These are phyloP conservation scores for Tetrapyrgos nigripes DNA, from an alignment of 1,284 basidiomycete genomes.

Conservation along the genomic window DNA sequence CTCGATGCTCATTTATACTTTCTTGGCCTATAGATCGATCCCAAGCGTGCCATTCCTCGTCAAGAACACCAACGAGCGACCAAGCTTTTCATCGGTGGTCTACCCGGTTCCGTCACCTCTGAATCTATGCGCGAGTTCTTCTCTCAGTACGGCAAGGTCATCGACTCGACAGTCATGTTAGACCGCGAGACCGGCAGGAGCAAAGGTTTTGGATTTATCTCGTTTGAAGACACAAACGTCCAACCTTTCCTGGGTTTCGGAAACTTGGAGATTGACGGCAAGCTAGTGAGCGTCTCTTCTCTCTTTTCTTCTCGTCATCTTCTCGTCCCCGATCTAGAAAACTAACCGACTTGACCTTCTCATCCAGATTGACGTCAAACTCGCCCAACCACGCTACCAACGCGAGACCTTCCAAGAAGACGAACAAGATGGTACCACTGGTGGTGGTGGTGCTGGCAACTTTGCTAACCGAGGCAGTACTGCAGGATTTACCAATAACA, in stretches of 20 bases:
- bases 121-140: slow-evolving; percentile 95
- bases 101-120: slow-evolving; percentile 91
- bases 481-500: slow-evolving; percentile 24
- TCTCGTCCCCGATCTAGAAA: no score
- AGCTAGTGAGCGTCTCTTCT: slow-evolving; percentile 65
- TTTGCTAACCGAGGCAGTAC: slow-evolving; percentile 22
- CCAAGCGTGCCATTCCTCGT: slow-evolving; percentile 97
- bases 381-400: slow-evolving; percentile 87
- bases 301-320: slow-evolving; percentile 14
- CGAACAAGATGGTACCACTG: slow-evolving; percentile 30
- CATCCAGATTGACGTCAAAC: slow-evolving; percentile 90
- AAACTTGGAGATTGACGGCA: slow-evolving; percentile 91
- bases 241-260: slow-evolving; percentile 86
- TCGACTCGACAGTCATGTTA: slow-evolving; percentile 98
- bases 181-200: slow-evolving; percentile 95
- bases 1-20: slow-evolving; percentile 3
- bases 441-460: slow-evolving; percentile 24
- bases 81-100: slow-evolving; percentile 95
- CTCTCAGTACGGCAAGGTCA: slow-evolving; percentile 89
- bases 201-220: slow-evolving; percentile 98
- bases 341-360: not conserved
- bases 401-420: slow-evolving; percentile 53
- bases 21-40: slow-evolving; percentile 82
- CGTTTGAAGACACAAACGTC: slow-evolving; percentile 90
- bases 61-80: slow-evolving; percentile 92